Base-by-base conservation (phyloP, 805 yeast genomes). In the Saturnispora sekii region DNA sequence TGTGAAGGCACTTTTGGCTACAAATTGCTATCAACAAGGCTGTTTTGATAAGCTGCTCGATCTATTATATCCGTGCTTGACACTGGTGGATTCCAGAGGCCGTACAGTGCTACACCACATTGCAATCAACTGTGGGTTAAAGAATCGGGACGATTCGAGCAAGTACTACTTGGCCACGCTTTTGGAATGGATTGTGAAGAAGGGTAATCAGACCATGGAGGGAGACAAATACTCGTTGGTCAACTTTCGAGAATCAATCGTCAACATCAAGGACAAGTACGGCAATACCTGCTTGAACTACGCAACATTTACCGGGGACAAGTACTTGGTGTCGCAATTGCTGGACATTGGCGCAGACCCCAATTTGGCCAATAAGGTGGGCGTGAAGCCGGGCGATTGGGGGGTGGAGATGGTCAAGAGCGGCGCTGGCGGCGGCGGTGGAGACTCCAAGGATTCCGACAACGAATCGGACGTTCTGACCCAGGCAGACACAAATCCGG, bases 201-300 rank as follows among this genome's bases (percentile, higher is more conserved):
- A 72, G 26, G 81, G 80, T 2, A 57, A 60, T 1, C 61, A 62
- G 15, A 55, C 77, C 41, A 62, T 68, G 26, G n/a, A 31, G 9
- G 21, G 32, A n/a, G 69, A 74, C 35, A 65, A 68, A 14, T 62
- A 74, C 40, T 66, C 76, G 34, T 65, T 84, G 21, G 72, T 75
- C 10, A 68, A 73, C 56, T 77, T 82, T 51, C 79, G 82, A 67
- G 67, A 74, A 14, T 76, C 79, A 40, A 75, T 93, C 53, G 81
- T 90, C 43, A 90, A 93, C 59, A 83, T 84, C n/a, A 85, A 82
- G 51, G 98, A 93, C 64, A 69, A 78, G 44, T 89, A 89, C 56
- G 98, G 98, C 21, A 96, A 93, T 60, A 93, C 98, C 0, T 89
- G 96, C 40, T 69, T 93, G 48, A 95, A 89, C 58, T 84, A 93